Evolutionary conservation across 2,329 filamentous ascomycete genomes (phyloP), one percentile per base, ranked within the genome.

Genomic region (Penicillium sclerotiorum): DNA sequence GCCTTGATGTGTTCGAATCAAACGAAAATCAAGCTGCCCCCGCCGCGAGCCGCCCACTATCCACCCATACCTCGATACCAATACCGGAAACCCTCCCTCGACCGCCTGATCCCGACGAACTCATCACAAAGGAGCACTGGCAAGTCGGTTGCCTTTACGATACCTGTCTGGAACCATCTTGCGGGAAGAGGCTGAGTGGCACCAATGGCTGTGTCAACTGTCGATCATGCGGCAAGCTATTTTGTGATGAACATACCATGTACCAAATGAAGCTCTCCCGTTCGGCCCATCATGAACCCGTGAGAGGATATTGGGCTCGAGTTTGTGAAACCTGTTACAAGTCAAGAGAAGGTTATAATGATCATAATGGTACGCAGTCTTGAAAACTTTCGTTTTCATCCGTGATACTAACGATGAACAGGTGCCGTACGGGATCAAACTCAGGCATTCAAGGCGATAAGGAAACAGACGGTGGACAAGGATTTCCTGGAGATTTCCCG

Each of bases 291-390:
- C 90, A 96, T 71, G 94, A 99, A 57, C 93, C 94, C 0, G 84
- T 94, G 1, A 80, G 93, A 54, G 94, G 94, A 7, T 83, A 90
- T 60, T 99, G 94, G 94, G 95, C 90, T 61, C 78, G 94, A 44
- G 93, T 97, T 2, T 99, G 94, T 67, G 94, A 99, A 75, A 97
- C 94, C n/a, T 99, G 94, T 73, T 99, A 94, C 75, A 97, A 96
- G 75, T 96, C 91, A 44, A 83, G 94, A 62, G 90, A 92, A 21
- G 94, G 94, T 3, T 99, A 99, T 72, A 96, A 95, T 66, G 92
- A 99, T 64, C 88, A 93, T 61, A 82, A 81, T 47, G 89, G 76
- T 76, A 49, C 1, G 25, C n/a, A 12, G 13, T 5, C 2, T 21
- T 30, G 20, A 8, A 8, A 4, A 1, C 28, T 38, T 15, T 5